Evolutionary conservation across 2,329 filamentous ascomycete species (phyloP).

Genomic region (Claviceps sp.): DNA sequence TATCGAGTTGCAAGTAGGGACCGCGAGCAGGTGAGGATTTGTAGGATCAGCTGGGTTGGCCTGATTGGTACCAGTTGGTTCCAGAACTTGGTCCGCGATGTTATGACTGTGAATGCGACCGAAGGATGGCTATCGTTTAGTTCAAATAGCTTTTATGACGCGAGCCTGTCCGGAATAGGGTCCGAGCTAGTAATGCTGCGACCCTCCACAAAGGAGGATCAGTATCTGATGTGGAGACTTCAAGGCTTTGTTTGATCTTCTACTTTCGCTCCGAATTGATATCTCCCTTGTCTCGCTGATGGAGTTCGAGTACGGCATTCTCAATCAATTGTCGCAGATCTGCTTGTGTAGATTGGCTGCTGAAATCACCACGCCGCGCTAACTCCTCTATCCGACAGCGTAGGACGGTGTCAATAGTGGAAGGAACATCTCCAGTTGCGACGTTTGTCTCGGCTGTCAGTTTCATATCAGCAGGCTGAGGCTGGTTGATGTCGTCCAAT

Average conservation of each 20-base stretch:
- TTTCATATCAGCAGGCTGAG: conserved; percentile 61
- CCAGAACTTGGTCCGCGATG: conserved; percentile 31
- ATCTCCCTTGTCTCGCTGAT: conserved; percentile 48
- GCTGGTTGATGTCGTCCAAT: conserved; percentile 33
- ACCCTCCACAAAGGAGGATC: conserved; percentile 31
- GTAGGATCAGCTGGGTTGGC: conserved; percentile 45
- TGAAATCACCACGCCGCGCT: conserved; percentile 70
- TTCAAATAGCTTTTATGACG: conserved; percentile 36
- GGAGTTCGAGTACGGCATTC: conserved; percentile 62
- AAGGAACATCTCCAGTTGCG: conserved; percentile 43
- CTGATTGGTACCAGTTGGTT: conserved; percentile 42
- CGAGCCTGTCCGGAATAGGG: conserved; percentile 27
- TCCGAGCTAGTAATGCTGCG: conserved; percentile 42
- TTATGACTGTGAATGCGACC: conserved; percentile 28
- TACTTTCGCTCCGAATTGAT: conserved; percentile 48
- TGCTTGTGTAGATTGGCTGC: conserved; percentile 65
- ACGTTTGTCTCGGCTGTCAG: conserved; percentile 67
- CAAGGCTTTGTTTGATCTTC: conserved; percentile 27
- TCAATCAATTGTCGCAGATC: conserved; percentile 67
- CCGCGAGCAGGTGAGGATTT: conserved; percentile 21
- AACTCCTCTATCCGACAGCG: conserved; percentile 78
- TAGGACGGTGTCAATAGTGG: conserved; percentile 68
- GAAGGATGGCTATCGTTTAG: conserved; percentile 43
- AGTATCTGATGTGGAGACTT: conserved; percentile 50
- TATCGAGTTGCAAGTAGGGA: conserved; percentile 33